phyloP scores from a whole-genome alignment of 257 asterid species.

The Rauvolfia tetraphylla region DNA sequence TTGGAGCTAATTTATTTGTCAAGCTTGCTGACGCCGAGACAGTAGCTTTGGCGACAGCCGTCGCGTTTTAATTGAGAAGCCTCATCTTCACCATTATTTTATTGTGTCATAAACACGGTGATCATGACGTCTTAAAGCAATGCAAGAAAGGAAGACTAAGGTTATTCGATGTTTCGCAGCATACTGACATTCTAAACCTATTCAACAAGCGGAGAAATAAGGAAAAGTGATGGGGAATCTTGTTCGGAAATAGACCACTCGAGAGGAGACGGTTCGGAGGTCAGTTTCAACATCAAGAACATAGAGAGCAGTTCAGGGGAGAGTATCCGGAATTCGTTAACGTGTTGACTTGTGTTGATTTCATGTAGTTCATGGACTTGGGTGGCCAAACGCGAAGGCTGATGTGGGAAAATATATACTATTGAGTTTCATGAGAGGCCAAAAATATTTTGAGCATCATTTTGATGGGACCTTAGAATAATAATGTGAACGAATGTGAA shows the following conservation, averaged over 20 bases:
- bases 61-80: too few relatives aligned
- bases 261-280: slow-evolving; percentile 23
- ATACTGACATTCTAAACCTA: background rate
- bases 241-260: slow-evolving; percentile 20
- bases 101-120: background rate
- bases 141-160: background rate
- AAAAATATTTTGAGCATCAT: background rate
- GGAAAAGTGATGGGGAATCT: background rate
- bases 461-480: background rate
- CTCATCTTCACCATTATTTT: too few relatives aligned
- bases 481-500: slow-evolving; percentile 3
- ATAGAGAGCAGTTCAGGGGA: slow-evolving; percentile 13
- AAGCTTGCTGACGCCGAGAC: too few relatives aligned
- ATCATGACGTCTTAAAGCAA: background rate
- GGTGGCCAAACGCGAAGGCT: background rate
- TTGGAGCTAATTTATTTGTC: too few relatives aligned
- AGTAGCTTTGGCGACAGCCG: too few relatives aligned
- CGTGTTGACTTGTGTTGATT: background rate
- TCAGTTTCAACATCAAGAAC: slow-evolving; percentile 26
- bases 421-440: background rate
- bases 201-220: background rate
- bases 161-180: background rate
- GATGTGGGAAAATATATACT: background rate
- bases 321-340: slow-evolving; percentile 18
- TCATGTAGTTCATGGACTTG: background rate